phyloP scores from a whole-genome alignment of 139 green algal genomes.

The Volvox reticuliferus region DNA sequence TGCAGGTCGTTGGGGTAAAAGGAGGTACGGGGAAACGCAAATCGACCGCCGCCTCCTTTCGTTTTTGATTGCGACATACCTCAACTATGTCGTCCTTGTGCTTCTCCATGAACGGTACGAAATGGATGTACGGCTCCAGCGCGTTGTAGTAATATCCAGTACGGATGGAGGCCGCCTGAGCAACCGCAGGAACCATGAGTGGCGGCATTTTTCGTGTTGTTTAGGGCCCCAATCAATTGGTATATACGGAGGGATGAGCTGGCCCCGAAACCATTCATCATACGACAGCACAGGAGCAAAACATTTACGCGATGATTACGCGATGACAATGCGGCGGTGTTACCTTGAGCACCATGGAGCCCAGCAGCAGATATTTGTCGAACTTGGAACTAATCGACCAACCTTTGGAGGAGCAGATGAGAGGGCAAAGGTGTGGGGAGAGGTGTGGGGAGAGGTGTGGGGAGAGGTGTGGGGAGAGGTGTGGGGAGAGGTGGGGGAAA shows the following conservation, averaged over 20 bases:
- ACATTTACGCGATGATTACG: no score
- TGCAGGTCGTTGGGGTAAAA: no score
- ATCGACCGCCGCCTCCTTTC: no score
- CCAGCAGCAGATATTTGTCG: constrained; percentile 47
- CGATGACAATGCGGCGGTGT: no score
- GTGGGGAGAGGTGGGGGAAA: background rate
- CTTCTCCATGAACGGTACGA: constrained; percentile 42
- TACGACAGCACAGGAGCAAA: no score
- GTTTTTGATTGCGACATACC: background rate
- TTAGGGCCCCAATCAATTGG: background rate
- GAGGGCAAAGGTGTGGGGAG: background rate
- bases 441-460: background rate
- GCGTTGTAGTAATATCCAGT: constrained; percentile 39
- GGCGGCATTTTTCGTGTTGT: background rate
- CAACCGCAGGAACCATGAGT: background rate
- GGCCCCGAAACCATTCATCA: no score
- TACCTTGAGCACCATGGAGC: constrained; percentile 31
- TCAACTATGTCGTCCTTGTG: constrained; percentile 33
- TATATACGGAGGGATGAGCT: background rate
- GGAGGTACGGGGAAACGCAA: no score
- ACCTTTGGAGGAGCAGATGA: background rate
- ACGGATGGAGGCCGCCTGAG: constrained; percentile 31
- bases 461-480: background rate
- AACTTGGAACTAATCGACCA: constrained; percentile 50
- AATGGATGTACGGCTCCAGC: constrained; percentile 10